Percentiles rank a stretch among this genome's conserved stretches.
Conservation (phyloP, 2,329 filamentous ascomycete genomes). For the Scedosporium boydii region DNA sequence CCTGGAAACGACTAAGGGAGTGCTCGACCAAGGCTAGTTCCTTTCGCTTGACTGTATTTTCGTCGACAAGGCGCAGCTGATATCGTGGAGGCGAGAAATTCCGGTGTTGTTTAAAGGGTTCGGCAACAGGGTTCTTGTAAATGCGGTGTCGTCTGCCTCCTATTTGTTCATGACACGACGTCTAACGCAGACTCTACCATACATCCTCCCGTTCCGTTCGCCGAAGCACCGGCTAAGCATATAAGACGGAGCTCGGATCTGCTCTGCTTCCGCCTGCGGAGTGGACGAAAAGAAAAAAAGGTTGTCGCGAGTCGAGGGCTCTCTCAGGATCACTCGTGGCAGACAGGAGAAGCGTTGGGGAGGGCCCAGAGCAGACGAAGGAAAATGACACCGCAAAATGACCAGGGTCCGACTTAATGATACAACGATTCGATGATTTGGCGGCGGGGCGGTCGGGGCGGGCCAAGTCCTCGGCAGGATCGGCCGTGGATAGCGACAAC, state of each 20-base stretch:
- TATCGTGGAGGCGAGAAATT: neutral
- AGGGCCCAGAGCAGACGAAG: neutral
- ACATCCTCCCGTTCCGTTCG: neutral
- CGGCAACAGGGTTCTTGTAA: neutral
- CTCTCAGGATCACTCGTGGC: neutral
- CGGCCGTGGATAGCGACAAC: neutral
- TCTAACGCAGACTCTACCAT: neutral
- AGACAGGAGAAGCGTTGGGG: neutral
- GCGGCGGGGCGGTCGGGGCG: neutral
- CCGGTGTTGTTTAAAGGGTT: neutral
- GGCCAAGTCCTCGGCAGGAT: neutral
- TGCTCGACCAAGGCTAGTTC: neutral
- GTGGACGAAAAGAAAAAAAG: neutral
- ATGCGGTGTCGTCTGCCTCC: slow-evolving; percentile 3
- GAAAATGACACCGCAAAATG: neutral
- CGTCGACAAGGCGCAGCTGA: neutral
- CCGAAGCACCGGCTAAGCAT: neutral
- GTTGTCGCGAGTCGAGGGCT: neutral
- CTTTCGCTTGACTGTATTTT: neutral
- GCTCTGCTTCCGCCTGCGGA: neutral
- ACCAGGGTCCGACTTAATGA: neutral
- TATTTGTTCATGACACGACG: slow-evolving; percentile 6
- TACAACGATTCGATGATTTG: neutral
- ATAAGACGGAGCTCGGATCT: neutral
- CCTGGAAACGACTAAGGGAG: neutral